Evolutionary conservation across 129 eudicot genomes (phyloP).

Genomic region (Artemisia annua): DNA sequence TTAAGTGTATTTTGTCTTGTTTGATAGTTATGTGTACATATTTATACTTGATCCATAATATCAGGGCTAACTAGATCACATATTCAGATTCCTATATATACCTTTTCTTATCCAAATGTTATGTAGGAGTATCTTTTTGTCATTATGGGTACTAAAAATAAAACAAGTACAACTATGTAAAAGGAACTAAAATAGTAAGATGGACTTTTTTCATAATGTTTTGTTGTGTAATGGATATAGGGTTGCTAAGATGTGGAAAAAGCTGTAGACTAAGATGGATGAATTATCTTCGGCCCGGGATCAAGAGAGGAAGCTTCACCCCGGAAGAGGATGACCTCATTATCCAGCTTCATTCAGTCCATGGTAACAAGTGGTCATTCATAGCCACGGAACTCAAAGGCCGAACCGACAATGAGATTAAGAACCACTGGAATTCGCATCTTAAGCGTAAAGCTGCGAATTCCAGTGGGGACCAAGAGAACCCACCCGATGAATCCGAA

Average conservation of each 20-base stretch:
- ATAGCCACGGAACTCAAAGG: conserved; percentile 45
- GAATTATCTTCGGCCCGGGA: conserved; percentile 46
- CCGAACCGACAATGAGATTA: conserved; percentile 49
- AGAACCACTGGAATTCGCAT: conserved; percentile 48
- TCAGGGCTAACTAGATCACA: too few species aligned
- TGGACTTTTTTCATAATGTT: neutral
- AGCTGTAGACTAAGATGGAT: conserved; percentile 48
- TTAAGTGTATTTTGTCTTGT: neutral
- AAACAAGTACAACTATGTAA: too few species aligned
- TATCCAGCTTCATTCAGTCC: conserved; percentile 34
- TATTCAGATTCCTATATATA: too few species aligned
- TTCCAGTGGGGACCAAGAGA: neutral
- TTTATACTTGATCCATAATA: neutral
- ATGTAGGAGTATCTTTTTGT: too few species aligned
- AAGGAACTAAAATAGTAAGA: too few species aligned
- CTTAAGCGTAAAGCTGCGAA: conserved; percentile 24
- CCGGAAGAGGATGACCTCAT: conserved; percentile 34
- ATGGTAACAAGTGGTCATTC: conserved; percentile 41
- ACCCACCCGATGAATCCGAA: neutral
- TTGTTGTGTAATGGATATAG: neutral
- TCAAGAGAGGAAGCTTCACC: conserved; percentile 45
- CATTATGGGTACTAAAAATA: too few species aligned
- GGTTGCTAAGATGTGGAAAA: conserved; percentile 41
- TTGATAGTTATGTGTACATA: neutral
- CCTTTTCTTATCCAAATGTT: too few species aligned